phyloP scores from a whole-genome alignment of 352 stramenopile genomes.

The Phytophthora fragariaefolia region DNA sequence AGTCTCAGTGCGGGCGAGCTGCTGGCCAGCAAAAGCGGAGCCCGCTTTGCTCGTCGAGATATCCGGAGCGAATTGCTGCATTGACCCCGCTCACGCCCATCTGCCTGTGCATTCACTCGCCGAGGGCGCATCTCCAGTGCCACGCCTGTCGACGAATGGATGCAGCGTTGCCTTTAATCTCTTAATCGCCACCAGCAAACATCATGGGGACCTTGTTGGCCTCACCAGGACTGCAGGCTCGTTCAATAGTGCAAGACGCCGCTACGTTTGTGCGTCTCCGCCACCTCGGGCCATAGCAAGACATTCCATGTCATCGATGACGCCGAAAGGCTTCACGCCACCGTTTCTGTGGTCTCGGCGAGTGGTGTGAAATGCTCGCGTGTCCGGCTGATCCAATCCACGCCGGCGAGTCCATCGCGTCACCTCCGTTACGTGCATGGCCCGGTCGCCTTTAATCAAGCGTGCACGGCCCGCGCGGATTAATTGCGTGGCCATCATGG shows the following conservation, averaged over 20 bases:
- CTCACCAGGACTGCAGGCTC: background rate
- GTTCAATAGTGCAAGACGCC: background rate
- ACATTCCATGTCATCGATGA: background rate
- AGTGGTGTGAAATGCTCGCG: too few species aligned
- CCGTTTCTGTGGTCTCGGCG: constrained; percentile 9
- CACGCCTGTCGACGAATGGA: constrained; percentile 35
- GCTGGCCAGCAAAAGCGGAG: background rate
- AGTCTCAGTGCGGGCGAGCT: background rate
- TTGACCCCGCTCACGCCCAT: constrained; percentile 18
- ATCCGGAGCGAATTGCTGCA: constrained; percentile 28
- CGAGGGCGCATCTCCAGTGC: constrained; percentile 18
- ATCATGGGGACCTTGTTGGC: too few species aligned
- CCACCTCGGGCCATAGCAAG: background rate
- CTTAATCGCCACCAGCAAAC: constrained; percentile 13
- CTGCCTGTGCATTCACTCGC: constrained; percentile 5
- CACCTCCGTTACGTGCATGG: constrained; percentile 18
- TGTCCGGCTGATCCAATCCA: constrained; percentile 19
- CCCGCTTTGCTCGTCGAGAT: constrained; percentile 10
- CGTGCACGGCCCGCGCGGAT: constrained; percentile 13
- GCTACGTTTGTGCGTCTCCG: too few species aligned
- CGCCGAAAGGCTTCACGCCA: background rate
- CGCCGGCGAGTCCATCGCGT: constrained; percentile 19
- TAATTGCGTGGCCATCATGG: constrained; percentile 12
- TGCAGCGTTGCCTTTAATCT: constrained; percentile 9
- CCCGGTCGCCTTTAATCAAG: constrained; percentile 27